Evolutionary conservation across 2,329 filamentous ascomycete genomes (phyloP), one percentile per base, ranked within the genome.

Genomic region (Clarireedia homoeocarpa): DNA sequence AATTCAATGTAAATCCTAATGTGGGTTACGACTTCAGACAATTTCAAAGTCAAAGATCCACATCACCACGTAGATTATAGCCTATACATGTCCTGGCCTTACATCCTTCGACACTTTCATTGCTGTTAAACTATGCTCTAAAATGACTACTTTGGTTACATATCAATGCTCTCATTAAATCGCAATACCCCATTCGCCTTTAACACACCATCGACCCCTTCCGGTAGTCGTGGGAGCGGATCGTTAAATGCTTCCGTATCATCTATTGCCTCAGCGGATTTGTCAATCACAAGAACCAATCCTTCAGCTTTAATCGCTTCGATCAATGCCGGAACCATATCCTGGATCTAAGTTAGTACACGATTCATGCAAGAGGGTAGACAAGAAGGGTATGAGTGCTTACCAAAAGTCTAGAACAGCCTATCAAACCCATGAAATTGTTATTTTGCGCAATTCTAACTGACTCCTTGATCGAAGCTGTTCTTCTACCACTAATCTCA

Each of bases 371-470:
- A 24, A 10, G 3, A 15, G 27, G 30, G 30, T 9, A 52, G 15
- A 34, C 9, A 34, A 36, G 10, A 36, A 6, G 2, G 4, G 17
- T 7, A 12, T 24, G 38, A 47, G 55, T 39, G 79, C 86, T 67
- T 78, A 95, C 90, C 75, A 99, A 72, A 61, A 99, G 77, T 63
- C 87, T 82, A 34, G 89, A 92, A 64, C 86, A 91, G 73, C 91
- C 96, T 58, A 97, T 89, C 67, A 99, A 71, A 3, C 94, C 94
- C 94, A 99, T 99, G 63, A 99, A 89, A 70, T 99, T 99, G 70
- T 99, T 99, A 69, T 86, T 89, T 71, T 95, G 88, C 23, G 92
- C 91, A 67, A 95, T 90, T 61, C 91, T 82, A 14, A 96, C 94
- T 4, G 89, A 89, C 70, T 99, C 92, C 74, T 97, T 99, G 63